phyloP scores from a whole-genome alignment of 768 basidiomycete species.

The Leccinellum albellum region DNA sequence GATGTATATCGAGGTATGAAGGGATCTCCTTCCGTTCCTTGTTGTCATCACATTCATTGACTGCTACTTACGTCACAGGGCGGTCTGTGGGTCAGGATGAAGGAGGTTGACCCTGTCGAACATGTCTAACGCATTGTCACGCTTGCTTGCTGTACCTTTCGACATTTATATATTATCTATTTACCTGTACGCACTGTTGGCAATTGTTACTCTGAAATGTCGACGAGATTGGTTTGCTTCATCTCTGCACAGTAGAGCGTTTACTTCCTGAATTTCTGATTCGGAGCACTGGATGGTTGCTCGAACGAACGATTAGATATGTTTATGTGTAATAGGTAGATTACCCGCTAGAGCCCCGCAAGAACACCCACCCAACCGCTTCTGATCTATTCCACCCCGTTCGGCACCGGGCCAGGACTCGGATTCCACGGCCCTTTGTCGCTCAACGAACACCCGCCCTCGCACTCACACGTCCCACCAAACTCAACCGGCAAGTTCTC shows the following conservation, averaged over 20 bases:
- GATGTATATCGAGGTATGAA: conserved; percentile 39
- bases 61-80: conserved; percentile 4
- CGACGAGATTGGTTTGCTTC: neutral
- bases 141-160: neutral
- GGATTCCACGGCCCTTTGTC: conserved; percentile 92
- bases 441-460: conserved; percentile 78
- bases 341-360: conserved; percentile 16
- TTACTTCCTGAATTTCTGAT: neutral
- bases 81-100: conserved; percentile 28
- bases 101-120: conserved; percentile 11
- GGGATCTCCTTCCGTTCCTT: accelerated
- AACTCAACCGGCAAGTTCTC: conserved; percentile 84
- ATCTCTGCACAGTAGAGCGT: too few species aligned
- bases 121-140: neutral
- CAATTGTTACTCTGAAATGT: neutral
- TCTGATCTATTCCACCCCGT: conserved; percentile 24
- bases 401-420: conserved; percentile 41
- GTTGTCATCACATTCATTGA: neutral
- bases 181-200: neutral
- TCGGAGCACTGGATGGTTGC: conserved; percentile 6
- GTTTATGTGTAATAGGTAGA: conserved; percentile 24
- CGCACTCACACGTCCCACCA: conserved; percentile 78
- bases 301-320: conserved; percentile 30
- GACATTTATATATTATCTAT: neutral
- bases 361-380: neutral